Conservation (phyloP, 2,329 filamentous ascomycete genomes). For the Chaetomium globosum region DNA sequence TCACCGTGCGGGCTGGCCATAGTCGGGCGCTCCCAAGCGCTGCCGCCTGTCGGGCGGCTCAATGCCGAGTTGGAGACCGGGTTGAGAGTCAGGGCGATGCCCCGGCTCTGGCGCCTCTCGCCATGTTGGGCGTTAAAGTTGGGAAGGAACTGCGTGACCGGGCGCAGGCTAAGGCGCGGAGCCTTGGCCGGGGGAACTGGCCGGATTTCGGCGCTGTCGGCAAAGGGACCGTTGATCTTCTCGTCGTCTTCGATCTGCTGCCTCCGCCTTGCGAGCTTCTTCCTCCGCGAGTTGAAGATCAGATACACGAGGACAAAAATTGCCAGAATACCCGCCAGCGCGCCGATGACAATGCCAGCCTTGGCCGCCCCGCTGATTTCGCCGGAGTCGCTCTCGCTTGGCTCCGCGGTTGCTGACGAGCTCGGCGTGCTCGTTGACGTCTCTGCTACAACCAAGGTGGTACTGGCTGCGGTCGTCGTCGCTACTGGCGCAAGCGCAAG, state of each 20-base stretch:
- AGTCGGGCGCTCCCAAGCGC: conserved; percentile 53
- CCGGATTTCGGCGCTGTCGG: conserved; percentile 44
- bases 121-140: conserved; percentile 52
- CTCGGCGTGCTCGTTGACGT: conserved; percentile 26
- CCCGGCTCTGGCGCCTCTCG: conserved; percentile 56
- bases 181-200: conserved; percentile 53
- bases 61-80: conserved; percentile 34
- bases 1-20: conserved; percentile 29
- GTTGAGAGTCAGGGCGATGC: conserved; percentile 47
- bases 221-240: conserved; percentile 56
- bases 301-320: conserved; percentile 71
- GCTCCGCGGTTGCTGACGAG: conserved; percentile 29
- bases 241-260: conserved; percentile 62
- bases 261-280: conserved; percentile 58
- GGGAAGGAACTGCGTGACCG: conserved; percentile 80
- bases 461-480: conserved; percentile 6
- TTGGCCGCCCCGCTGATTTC: conserved; percentile 55
- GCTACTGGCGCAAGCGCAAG: conserved; percentile 36
- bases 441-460: conserved; percentile 11
- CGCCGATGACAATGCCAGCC: conserved; percentile 83
- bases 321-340: conserved; percentile 68
- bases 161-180: conserved; percentile 82
- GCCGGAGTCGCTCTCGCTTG: conserved; percentile 35
- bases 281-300: conserved; percentile 69
- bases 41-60: conserved; percentile 41